A percentile compares a stretch with the other conserved stretches of the same genome.
phyloP scores from a whole-genome alignment of 2,329 filamentous ascomycete genomes.

The Penicillium sp. region DNA sequence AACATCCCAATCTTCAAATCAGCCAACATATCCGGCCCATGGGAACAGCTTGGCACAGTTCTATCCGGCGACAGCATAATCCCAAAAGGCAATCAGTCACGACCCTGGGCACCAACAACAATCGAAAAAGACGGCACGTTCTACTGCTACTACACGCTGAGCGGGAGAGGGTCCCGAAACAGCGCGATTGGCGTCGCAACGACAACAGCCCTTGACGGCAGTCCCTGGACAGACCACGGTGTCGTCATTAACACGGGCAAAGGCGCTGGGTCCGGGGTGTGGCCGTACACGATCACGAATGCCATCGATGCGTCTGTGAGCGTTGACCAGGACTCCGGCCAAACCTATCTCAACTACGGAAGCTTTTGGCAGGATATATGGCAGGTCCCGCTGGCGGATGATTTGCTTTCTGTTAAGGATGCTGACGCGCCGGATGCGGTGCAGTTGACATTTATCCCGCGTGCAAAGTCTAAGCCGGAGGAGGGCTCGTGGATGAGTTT shows the following conservation, averaged over 20 bases:
- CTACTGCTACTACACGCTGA: constrained; percentile 42
- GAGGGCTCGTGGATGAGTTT: constrained; percentile 42
- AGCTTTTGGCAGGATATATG: constrained; percentile 41
- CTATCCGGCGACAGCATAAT: constrained; percentile 33
- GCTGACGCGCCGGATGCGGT: constrained; percentile 23
- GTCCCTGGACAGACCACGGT: constrained; percentile 39
- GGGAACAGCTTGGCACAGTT: constrained; percentile 35
- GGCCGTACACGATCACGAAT: constrained; percentile 38
- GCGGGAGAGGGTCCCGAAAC: constrained; percentile 28
- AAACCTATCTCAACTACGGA: constrained; percentile 36
- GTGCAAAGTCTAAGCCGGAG: constrained; percentile 23
- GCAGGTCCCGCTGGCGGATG: constrained; percentile 34
- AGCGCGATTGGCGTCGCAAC: constrained; percentile 41
- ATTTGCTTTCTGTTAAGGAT: constrained; percentile 32
- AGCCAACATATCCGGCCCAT: constrained; percentile 32
- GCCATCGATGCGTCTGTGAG: constrained; percentile 40
- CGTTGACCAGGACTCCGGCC: constrained; percentile 23
- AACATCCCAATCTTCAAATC: constrained; percentile 11
- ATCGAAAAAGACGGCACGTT: constrained; percentile 31
- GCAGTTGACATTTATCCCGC: constrained; percentile 31
- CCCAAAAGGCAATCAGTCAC: constrained; percentile 29
- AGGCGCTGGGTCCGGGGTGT: constrained; percentile 26
- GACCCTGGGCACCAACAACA: constrained; percentile 40
- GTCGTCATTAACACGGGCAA: constrained; percentile 34
- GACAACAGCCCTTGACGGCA: constrained; percentile 24